Evolutionary conservation across 129 eudicot genomes (phyloP).

Genomic region (Solidago caesia): DNA sequence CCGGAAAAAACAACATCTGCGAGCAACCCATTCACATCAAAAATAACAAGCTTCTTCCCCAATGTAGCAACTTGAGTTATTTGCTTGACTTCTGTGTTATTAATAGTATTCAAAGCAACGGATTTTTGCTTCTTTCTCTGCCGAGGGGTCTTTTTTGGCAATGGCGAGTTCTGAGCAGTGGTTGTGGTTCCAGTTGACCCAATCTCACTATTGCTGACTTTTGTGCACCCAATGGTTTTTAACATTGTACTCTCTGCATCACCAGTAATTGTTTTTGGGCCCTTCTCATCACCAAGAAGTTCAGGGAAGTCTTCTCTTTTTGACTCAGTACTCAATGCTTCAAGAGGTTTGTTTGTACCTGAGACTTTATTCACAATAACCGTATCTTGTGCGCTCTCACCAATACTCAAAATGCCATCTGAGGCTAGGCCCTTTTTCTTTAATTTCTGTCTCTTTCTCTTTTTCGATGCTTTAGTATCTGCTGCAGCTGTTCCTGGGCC

Average conservation of each 20-base stretch:
- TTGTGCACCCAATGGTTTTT: neutral
- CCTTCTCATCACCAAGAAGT: slow-evolving; percentile 13
- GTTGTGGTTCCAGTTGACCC: slow-evolving; percentile 7
- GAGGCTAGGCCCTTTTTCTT: slow-evolving; percentile 7
- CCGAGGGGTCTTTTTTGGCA: neutral
- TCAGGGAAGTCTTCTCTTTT: neutral
- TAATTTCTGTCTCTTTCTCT: slow-evolving; percentile 6
- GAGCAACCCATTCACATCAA: slow-evolving; percentile 86
- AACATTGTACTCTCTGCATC: too few species aligned
- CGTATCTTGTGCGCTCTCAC: neutral
- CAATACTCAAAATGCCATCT: neutral
- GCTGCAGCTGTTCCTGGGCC: slow-evolving; percentile 17
- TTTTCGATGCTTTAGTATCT: slow-evolving; percentile 3
- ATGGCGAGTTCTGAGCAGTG: neutral
- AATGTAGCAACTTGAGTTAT: slow-evolving; percentile 22
- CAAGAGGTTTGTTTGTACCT: neutral
- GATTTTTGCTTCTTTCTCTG: neutral
- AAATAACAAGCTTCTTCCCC: slow-evolving; percentile 71
- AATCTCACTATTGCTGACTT: slow-evolving; percentile 16
- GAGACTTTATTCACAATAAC: neutral
- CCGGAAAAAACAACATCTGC: slow-evolving; percentile 61
- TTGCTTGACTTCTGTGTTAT: slow-evolving; percentile 12
- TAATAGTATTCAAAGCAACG: neutral
- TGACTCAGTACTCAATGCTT: neutral
- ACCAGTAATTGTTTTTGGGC: neutral